A percentile compares a stretch with the other conserved stretches of the same genome.
phyloP scores from a whole-genome alignment of 2,329 filamentous ascomycete species.

The Aspergillus unguis region DNA sequence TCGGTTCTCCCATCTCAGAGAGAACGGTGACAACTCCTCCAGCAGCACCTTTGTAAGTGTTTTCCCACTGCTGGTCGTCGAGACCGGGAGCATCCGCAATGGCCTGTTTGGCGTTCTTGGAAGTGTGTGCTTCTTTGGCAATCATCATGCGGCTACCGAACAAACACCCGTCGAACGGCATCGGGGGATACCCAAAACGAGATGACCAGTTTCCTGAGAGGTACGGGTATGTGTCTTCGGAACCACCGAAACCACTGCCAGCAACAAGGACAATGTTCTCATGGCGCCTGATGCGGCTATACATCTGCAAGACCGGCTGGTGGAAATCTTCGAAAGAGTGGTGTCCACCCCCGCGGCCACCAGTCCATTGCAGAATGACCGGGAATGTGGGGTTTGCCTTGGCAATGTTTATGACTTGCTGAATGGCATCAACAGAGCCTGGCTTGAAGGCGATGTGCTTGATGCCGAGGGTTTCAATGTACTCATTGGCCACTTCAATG shows the following conservation, averaged over 20 bases:
- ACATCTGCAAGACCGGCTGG: slow-evolving; percentile 85
- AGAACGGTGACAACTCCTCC: slow-evolving; percentile 94
- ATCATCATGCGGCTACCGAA: slow-evolving; percentile 95
- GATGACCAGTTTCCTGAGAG: slow-evolving; percentile 84
- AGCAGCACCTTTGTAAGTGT: slow-evolving; percentile 85
- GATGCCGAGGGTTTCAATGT: slow-evolving; percentile 85
- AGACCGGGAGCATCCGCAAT: slow-evolving; percentile 83
- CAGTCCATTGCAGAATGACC: slow-evolving; percentile 87
- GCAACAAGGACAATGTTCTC: slow-evolving; percentile 84
- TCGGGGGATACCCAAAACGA: slow-evolving; percentile 80
- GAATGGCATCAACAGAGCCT: slow-evolving; percentile 81
- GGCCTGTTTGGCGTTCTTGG: slow-evolving; percentile 80
- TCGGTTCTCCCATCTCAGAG: slow-evolving; percentile 99
- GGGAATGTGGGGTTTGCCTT: slow-evolving; percentile 88
- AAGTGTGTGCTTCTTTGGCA: slow-evolving; percentile 85
- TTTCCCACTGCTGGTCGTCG: slow-evolving; percentile 80
- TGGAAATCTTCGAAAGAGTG: slow-evolving; percentile 96
- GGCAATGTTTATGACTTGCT: slow-evolving; percentile 85
- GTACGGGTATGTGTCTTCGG: slow-evolving; percentile 88
- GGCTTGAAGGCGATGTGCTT: slow-evolving; percentile 95
- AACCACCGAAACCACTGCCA: slow-evolving; percentile 84
- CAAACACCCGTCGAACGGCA: slow-evolving; percentile 89
- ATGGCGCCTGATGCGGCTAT: slow-evolving; percentile 77
- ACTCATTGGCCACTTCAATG: slow-evolving; percentile 87
- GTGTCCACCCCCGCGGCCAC: slow-evolving; percentile 86